Percentiles rank a stretch among this genome's conserved stretches.
These are phyloP conservation scores for Pichia sp. DNA, from an alignment of 1,139 yeast species.

Conservation along the genomic window DNA sequence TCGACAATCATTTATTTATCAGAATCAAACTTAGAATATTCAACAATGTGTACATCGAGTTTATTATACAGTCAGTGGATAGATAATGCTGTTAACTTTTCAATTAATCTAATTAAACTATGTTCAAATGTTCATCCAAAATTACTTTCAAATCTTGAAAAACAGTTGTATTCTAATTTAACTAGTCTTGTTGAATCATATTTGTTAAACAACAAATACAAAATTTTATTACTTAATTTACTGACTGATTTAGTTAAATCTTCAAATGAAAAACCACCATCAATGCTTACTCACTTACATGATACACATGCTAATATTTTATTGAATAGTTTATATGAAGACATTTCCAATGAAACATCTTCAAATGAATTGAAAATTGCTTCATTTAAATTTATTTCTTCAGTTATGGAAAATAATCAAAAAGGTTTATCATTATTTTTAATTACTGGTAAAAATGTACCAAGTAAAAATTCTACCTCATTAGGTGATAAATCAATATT, in stretches of 20 bases:
- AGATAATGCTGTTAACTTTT: slow-evolving; percentile 36
- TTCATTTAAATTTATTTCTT: slow-evolving; percentile 67
- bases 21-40: not conserved
- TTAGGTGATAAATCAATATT: slow-evolving; percentile 33
- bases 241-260: slow-evolving; percentile 59
- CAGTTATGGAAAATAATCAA: slow-evolving; percentile 72
- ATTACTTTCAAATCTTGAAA: slow-evolving; percentile 62
- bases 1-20: slow-evolving; percentile 46
- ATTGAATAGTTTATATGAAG: slow-evolving; percentile 51
- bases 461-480: slow-evolving; percentile 22
- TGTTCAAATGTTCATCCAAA: slow-evolving; percentile 43
- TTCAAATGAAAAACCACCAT: slow-evolving; percentile 59
- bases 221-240: slow-evolving; percentile 49
- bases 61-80: slow-evolving; percentile 35
- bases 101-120: slow-evolving; percentile 44
- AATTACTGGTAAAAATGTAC: slow-evolving; percentile 47
- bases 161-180: slow-evolving; percentile 47
- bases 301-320: slow-evolving; percentile 54
- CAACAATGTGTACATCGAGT: slow-evolving; percentile 1
- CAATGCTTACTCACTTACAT: slow-evolving; percentile 77
- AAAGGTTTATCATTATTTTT: slow-evolving; percentile 80
- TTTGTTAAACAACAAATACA: slow-evolving; percentile 41
- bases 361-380: slow-evolving; percentile 50
- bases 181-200: slow-evolving; percentile 59
- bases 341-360: slow-evolving; percentile 56